A percentile compares a stretch with the other conserved stretches of the same genome.
phyloP scores from a whole-genome alignment of 306 rosid genomes.

The Malus domestica region DNA sequence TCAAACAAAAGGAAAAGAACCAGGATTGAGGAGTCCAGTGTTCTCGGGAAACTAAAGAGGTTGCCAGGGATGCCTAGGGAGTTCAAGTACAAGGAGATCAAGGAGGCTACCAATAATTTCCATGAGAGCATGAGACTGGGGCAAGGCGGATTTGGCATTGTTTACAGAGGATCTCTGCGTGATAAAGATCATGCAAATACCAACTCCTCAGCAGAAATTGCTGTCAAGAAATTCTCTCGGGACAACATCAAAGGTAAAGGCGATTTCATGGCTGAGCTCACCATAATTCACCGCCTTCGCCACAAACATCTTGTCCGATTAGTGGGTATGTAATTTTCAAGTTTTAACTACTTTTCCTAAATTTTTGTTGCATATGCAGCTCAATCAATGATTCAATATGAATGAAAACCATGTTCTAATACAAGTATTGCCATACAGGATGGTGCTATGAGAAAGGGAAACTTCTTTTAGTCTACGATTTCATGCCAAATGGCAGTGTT shows the following conservation, averaged over 20 bases:
- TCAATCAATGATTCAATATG: not conserved
- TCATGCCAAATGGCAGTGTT: constrained; percentile 47
- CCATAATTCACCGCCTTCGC: constrained; percentile 53
- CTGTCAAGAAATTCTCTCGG: constrained; percentile 43
- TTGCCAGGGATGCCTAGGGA: constrained; percentile 48
- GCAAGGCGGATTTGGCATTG: constrained; percentile 44
- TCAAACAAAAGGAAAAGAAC: constrained; percentile 17
- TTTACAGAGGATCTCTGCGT: constrained; percentile 39
- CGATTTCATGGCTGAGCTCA: constrained; percentile 52
- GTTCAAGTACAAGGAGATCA: constrained; percentile 37
- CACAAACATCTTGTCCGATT: constrained; percentile 46
- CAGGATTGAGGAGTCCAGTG: constrained; percentile 22
- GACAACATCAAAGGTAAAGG: constrained; percentile 35
- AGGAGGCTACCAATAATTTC: constrained; percentile 38
- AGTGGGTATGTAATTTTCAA: constrained; percentile 24
- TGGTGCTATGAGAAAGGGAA: constrained; percentile 48
- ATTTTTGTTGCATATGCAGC: not conserved
- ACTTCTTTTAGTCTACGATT: constrained; percentile 43
- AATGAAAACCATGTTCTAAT: not conserved
- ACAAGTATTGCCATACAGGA: constrained; percentile 8
- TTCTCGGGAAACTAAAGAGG: constrained; percentile 24
- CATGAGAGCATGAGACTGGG: constrained; percentile 38
- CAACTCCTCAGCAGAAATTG: constrained; percentile 12
- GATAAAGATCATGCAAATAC: not conserved
- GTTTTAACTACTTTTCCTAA: not conserved